These are phyloP conservation scores for Chamaecyparis obtusa DNA, from an alignment of 75 land plant species.

Conservation along the genomic window DNA sequence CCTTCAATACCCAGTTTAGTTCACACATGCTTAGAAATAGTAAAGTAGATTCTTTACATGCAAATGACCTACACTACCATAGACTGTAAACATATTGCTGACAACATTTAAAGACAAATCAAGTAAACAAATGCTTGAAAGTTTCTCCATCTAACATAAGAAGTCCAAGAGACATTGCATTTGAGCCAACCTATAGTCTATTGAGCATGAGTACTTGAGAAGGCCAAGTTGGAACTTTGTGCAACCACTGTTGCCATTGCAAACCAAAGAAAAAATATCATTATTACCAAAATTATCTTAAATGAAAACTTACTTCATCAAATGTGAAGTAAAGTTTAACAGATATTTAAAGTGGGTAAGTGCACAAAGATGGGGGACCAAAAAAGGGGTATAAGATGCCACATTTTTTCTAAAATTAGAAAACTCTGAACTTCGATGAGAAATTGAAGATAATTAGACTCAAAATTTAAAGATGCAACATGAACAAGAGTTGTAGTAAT, in stretches of 20 bases:
- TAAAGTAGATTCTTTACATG: background rate
- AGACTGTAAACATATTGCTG: background rate
- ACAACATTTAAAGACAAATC: background rate
- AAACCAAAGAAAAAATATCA: background rate
- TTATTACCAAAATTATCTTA: background rate
- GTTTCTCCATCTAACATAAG: background rate
- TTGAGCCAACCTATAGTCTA: slow-evolving; percentile 59
- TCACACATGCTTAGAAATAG: too few relatives aligned
- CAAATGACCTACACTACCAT: background rate
- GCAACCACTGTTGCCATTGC: slow-evolving; percentile 53
- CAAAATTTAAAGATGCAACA: too few relatives aligned
- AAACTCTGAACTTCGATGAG: too few relatives aligned
- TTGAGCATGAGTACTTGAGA: slow-evolving; percentile 79
- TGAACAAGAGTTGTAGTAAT: too few relatives aligned
- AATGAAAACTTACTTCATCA: background rate
- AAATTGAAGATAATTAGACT: too few relatives aligned
- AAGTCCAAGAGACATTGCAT: background rate
- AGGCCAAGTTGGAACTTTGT: slow-evolving; percentile 61
- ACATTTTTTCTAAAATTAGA: too few relatives aligned
- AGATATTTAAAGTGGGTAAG: too few relatives aligned
- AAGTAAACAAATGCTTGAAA: background rate
- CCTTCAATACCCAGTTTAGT: background rate
- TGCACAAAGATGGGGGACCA: too few relatives aligned
- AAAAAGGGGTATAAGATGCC: too few relatives aligned
- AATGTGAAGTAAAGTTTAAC: too few relatives aligned